Evolutionary conservation across 2,329 filamentous ascomycete genomes (phyloP), one percentile per base, ranked within the genome.

Genomic region (Arthrobotrys megalospora): DNA sequence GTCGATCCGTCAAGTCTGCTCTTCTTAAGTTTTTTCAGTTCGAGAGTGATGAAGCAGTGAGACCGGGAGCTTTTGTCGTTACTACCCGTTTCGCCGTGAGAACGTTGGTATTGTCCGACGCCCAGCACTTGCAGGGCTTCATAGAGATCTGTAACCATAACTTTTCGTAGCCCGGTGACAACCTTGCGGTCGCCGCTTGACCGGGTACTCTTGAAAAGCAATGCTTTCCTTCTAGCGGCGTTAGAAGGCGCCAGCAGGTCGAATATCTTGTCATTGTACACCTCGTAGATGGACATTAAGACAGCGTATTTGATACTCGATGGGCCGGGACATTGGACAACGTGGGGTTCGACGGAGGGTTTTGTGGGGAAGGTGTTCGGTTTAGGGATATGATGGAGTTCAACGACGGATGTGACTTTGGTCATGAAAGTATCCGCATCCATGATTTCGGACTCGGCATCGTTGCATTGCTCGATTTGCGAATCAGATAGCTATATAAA

Each of bases 191-290:
- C 95, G 0, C 92, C 92, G 0, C 93, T 96, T 43, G 89, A 87
- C 84, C 97, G 94, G 0, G 96, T 98, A 24, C 91, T 90, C 84
- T 97, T 99, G 88, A 97, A 99, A 0, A 97, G 87, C 1, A 99
- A 86, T 0, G 93, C 91, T 32, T 94, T 90, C n/a, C 96, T 90
- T 32, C 80, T 76, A 0, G 63, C 91, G 88, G 80, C 88, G 87
- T 75, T 79, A 6, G 65, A 67, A 3, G 79, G 69, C 0, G 91
- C 92, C 0, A 99, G 87, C 0, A 99, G 89, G 82, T 99, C 96
- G 83, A 96, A 98, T 80, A 99, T 98, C 41, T 94, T 91, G 85
- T 99, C 95, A 83, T 99, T 99, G 86, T 99, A 97, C 0, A 99
- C 95, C 84, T 99, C 96, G 84, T 98, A 98, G 94, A 99, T 99